Conservation (phyloP, 495 filamentous ascomycete species). For the Tuber microsphaerosporum region DNA sequence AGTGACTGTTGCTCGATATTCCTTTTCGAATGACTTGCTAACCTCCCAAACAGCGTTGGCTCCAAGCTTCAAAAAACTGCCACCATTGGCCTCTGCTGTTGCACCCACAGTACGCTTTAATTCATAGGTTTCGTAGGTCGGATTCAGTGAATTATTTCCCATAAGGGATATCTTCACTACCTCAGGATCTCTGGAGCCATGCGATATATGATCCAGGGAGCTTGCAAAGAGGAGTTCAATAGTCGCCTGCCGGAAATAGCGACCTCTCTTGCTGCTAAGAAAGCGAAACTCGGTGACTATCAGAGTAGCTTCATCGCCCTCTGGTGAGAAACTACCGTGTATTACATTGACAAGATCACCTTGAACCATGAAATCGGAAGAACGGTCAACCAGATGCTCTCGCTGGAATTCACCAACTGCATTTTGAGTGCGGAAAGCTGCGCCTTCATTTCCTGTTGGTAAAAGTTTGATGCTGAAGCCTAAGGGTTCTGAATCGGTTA, state of each 20-base stretch:
- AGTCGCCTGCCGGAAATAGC: slow-evolving; percentile 10
- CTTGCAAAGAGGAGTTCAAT: slow-evolving; percentile 15
- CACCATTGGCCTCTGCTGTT: not conserved
- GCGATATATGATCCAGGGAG: not conserved
- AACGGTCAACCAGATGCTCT: slow-evolving; percentile 10
- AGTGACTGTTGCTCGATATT: slow-evolving; percentile 3
- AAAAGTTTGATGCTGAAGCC: slow-evolving; percentile 2
- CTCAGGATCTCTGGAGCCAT: slow-evolving; percentile 7
- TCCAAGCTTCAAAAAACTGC: not conserved
- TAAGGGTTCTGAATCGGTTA: not conserved
- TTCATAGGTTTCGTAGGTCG: not conserved
- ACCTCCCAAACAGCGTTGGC: not conserved
- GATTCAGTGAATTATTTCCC: slow-evolving; percentile 12
- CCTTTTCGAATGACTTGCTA: slow-evolving; percentile 6
- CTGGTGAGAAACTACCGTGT: slow-evolving; percentile 8
- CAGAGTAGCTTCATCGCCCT: slow-evolving; percentile 9
- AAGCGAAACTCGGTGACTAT: slow-evolving; percentile 21
- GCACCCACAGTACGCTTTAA: not conserved
- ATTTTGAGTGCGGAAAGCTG: not conserved
- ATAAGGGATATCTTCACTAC: not conserved
- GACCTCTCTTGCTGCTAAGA: not conserved
- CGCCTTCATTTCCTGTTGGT: not conserved
- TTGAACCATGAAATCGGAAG: slow-evolving; percentile 11
- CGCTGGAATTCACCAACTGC: slow-evolving; percentile 8
- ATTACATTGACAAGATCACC: slow-evolving; percentile 17